Evolutionary conservation across 129 eudicot species (phyloP), one percentile per base, ranked within the genome.

Genomic region (Escallonia herrerae): DNA sequence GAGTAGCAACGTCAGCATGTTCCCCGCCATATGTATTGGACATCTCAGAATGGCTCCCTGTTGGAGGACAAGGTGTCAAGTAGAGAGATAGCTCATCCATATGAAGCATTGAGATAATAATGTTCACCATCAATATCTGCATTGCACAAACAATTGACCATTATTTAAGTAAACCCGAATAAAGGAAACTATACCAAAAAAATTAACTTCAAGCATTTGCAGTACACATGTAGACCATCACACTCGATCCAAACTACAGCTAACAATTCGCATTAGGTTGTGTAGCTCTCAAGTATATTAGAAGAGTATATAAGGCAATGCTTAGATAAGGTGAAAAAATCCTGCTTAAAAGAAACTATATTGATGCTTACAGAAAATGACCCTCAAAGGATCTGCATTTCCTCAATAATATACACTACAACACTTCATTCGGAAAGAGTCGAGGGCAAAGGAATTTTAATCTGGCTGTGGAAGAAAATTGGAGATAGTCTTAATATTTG

Each of bases 61-160:
- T 57, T 77, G 80, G 69, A 44, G 79, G 83, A 52, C 53, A 71
- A 3, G 87, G 73, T 57, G 82, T 71, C 43, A 74, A 55, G 67
- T 83, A 79, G 48, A 70, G 70, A 56, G 82, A 74, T 58, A 89
- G 83, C 80, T 78, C 79, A 65, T 93, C 95, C 82, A 93, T 84
- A 62, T 82, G 84, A 53, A 93, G 77, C 22, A 93, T 90, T 48
- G 99, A 88, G 69, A 93, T 89, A n/a, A 88, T 80, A 15, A 93
- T 93, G 77, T 86, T 93, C 79, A 82, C 95, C 93, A 83, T 85
- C 83, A 88, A 70, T 79, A 93, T 82, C 99, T 93, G 96, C 85
- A 74, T 64, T 60, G 68, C 64, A 67, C 48, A 49, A 66, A 56
- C 38, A 47, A 59, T 61, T 37, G 46, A 39, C 61, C n/a, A 65